Conservation (phyloP, 805 yeast species). For the Naumovozyma baii region DNA sequence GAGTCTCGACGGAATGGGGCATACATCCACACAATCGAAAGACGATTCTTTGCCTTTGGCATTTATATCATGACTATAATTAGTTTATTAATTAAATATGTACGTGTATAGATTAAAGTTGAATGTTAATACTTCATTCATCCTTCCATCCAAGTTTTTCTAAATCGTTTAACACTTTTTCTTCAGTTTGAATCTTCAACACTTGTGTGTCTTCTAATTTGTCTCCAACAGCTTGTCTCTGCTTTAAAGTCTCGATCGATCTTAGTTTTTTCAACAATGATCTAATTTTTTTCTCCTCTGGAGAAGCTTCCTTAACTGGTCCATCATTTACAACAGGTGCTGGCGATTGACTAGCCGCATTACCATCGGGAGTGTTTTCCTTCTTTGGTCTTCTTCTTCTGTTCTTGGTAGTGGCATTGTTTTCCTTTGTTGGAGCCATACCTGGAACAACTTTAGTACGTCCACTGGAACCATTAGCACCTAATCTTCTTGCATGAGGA, state of each 20-base stretch:
- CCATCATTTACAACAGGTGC: conserved; percentile 1
- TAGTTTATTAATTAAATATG: background rate
- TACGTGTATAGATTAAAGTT: too few species aligned
- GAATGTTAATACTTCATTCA: conserved; percentile 6
- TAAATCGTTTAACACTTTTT: conserved; percentile 66
- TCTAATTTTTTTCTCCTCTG: conserved; percentile 89
- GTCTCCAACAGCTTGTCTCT: conserved; percentile 76
- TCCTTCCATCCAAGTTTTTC: conserved; percentile 64
- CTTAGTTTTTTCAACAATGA: conserved; percentile 84
- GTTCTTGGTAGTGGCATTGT: conserved; percentile 62
- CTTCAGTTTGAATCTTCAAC: conserved; percentile 80
- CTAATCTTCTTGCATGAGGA: conserved; percentile 77
- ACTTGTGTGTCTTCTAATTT: conserved; percentile 87
- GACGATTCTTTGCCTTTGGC: too few species aligned
- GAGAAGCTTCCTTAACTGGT: conserved; percentile 32
- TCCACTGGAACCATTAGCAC: conserved; percentile 8
- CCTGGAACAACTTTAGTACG: conserved; percentile 36
- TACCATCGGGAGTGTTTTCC: conserved; percentile 23
- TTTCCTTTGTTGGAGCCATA: conserved; percentile 41
- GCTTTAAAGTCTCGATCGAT: conserved; percentile 86
- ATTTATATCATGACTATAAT: background rate
- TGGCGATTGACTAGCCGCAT: conserved; percentile 6
- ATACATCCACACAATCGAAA: background rate
- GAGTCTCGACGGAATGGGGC: too few species aligned
- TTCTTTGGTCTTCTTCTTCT: conserved; percentile 66